These are phyloP conservation scores for Fusarium brevicatenulatum DNA, from an alignment of 2,329 filamentous ascomycete genomes.

Conservation along the genomic window DNA sequence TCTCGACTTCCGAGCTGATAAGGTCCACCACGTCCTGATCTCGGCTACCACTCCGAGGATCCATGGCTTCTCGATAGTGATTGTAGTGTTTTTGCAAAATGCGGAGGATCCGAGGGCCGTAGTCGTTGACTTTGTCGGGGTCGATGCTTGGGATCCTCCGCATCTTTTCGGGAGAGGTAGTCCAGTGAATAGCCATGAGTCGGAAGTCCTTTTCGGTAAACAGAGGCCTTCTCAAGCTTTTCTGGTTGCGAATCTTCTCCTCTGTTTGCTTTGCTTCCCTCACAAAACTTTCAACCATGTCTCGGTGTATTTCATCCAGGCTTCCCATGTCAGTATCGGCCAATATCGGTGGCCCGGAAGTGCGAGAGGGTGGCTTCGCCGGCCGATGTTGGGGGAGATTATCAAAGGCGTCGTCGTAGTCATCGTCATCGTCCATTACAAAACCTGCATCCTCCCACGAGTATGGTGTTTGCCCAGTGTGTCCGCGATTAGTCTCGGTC, in stretches of 20 bases:
- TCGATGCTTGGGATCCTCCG: slow-evolving; percentile 70
- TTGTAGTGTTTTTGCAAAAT: slow-evolving; percentile 62
- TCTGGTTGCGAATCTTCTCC: slow-evolving; percentile 69
- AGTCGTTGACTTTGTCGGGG: slow-evolving; percentile 67
- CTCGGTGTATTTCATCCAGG: slow-evolving; percentile 69
- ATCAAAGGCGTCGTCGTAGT: slow-evolving; percentile 57
- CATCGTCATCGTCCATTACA: slow-evolving; percentile 54
- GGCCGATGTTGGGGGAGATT: slow-evolving; percentile 53
- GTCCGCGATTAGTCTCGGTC: slow-evolving; percentile 48
- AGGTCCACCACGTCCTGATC: slow-evolving; percentile 64
- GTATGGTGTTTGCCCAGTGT: slow-evolving; percentile 54
- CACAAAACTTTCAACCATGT: slow-evolving; percentile 73
- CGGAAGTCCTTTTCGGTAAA: slow-evolving; percentile 77
- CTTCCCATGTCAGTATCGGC: slow-evolving; percentile 63
- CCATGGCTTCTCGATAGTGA: slow-evolving; percentile 63
- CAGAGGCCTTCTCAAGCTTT: slow-evolving; percentile 65
- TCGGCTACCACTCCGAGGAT: slow-evolving; percentile 37
- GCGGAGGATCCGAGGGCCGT: slow-evolving; percentile 69
- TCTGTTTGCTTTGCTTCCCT: slow-evolving; percentile 68
- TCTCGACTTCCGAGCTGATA: slow-evolving; percentile 58
- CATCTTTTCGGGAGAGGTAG: slow-evolving; percentile 70
- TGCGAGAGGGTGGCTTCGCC: slow-evolving; percentile 48
- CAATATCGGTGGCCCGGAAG: slow-evolving; percentile 67
- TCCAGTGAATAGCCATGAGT: slow-evolving; percentile 78
- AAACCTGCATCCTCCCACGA: slow-evolving; percentile 57